phyloP scores from a whole-genome alignment of 257 asterid species.

The Lycium barbarum region DNA sequence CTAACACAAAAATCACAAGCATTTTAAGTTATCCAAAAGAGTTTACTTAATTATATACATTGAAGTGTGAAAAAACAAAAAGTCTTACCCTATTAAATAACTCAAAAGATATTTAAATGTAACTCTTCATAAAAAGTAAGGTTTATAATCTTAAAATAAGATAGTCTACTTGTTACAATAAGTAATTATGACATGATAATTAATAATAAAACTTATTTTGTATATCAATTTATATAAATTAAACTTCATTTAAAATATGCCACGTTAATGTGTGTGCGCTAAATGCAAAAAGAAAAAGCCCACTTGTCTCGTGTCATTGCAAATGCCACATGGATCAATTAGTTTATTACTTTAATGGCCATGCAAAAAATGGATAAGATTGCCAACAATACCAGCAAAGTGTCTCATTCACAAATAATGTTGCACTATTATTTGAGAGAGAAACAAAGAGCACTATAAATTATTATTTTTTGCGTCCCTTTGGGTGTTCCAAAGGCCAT shows the following conservation, averaged over 20 bases:
- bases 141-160: neutral
- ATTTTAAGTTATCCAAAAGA: neutral
- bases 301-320: neutral
- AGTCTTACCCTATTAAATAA: neutral
- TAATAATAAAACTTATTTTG: no score
- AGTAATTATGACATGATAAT: no score
- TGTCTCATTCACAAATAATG: neutral
- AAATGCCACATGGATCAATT: neutral
- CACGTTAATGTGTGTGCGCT: no score
- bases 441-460: neutral
- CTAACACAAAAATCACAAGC: neutral
- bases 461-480: neutral
- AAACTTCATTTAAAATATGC: no score
- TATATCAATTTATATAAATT: no score
- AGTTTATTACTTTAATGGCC: neutral
- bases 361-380: conserved; percentile 21
- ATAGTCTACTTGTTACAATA: no score
- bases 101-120: neutral
- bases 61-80: neutral
- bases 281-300: neutral
- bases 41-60: neutral
- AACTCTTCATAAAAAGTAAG: neutral
- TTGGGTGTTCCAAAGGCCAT: conserved; percentile 8
- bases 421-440: neutral
- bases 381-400: conserved; percentile 1